phyloP scores from a whole-genome alignment of 441 rosid species.

The Capsella rubella region DNA sequence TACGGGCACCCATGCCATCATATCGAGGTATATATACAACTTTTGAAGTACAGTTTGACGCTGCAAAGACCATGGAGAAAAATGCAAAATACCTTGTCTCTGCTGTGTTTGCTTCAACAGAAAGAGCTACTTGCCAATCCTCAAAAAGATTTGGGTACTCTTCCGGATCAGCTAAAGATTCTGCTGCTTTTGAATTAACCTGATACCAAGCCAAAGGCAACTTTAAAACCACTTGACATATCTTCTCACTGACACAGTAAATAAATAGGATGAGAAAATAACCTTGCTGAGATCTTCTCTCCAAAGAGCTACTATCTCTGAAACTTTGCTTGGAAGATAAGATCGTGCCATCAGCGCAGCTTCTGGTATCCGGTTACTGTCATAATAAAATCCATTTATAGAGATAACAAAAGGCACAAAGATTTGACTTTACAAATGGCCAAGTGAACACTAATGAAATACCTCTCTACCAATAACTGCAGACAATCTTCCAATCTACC shows the following conservation, averaged over 20 bases:
- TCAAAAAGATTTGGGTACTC: conserved; percentile 98
- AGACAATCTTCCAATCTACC: conserved; percentile 96
- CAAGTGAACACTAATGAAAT: conserved; percentile 39
- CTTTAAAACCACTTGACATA: background rate
- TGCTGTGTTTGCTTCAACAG: conserved; percentile 76
- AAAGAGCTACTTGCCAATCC: conserved; percentile 96
- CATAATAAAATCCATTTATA: background rate
- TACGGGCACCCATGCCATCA: background rate
- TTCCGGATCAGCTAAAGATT: conserved; percentile 96
- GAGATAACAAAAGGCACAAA: background rate
- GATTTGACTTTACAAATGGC: conserved; percentile 7
- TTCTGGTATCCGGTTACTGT: conserved; percentile 92
- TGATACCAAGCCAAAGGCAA: conserved; percentile 44
- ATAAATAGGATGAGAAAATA: background rate
- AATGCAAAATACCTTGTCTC: conserved; percentile 66
- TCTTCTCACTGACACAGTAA: conserved; percentile 2
- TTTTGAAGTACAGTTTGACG: conserved; percentile 1
- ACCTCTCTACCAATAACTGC: conserved; percentile 93
- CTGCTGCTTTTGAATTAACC: conserved; percentile 99
- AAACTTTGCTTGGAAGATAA: conserved; percentile 97
- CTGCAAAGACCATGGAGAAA: conserved; percentile 6
- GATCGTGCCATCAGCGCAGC: conserved; percentile 99
- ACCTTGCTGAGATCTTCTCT: conserved; percentile 97
- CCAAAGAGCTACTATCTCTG: conserved; percentile 95
- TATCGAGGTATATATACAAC: conserved; percentile 2